Base-by-base conservation (phyloP, 148 eudicot species). In the Spergularia bocconei region DNA sequence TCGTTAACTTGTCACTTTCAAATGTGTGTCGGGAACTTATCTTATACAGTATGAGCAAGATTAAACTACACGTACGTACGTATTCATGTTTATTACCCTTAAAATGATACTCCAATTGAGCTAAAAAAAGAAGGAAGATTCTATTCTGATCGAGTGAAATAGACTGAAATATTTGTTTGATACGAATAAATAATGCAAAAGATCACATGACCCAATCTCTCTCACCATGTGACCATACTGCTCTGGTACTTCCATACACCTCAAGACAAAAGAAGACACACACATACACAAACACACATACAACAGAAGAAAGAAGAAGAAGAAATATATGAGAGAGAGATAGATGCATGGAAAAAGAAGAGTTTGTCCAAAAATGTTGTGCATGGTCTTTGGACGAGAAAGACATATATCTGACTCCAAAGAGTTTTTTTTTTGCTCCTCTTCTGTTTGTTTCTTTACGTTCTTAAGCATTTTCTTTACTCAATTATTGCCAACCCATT, bases 101-200 rank as follows among this genome's bases (percentile, higher is more conserved):
- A 67, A 56, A 56, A 47, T 67, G 21, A 29, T 29, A 29, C 36
- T 29, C 36, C 36, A 29, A 72, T 15, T 44, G 21, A 47, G 39
- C 13, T 52, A 52, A 41, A 81, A 72, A 77, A 77, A 81, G 67
- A 73, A 81, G 80, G 84, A 81, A 81, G 84, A 81, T 81, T 81
- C 84, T 81, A 81, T 81, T 77, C 80, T 77, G 62, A n/a, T n/a
- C n/a, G n/a, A 44, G 10, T 44, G 69, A 81, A 69, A 60, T 77
- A 77, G 80, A 81, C 80, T 77, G 77, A 80, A 76, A 44, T 58
- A 59, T 50, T 76, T 79, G 79, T 66, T 70, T 54, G 60, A 19
- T 72, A 11, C 61, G 47, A 21, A 58, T 58, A 53, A 69, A 13
- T 72, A 77, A 51, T 29, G 70, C 57, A 77, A 54, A 53, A 61